Percentiles rank a stretch among this genome's conserved stretches.
Conservation (phyloP, 176 grass and related monocot genomes). For the Triticum dicoccoides region DNA sequence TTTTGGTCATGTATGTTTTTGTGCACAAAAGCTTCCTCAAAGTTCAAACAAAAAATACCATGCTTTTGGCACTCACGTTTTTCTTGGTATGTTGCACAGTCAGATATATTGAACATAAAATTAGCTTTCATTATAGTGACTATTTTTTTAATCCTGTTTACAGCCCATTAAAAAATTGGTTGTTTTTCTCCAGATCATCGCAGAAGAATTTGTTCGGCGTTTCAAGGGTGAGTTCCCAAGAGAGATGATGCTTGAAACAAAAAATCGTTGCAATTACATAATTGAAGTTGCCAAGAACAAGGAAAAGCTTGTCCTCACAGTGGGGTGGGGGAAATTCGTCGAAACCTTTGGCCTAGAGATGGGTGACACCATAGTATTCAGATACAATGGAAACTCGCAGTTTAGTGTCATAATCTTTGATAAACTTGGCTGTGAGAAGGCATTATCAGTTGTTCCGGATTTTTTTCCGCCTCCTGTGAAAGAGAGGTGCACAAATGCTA, state of each 20-base stretch:
- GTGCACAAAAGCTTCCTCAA: background rate
- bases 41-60: background rate
- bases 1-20: background rate
- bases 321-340: background rate
- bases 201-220: slow-evolving; percentile 2
- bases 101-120: background rate
- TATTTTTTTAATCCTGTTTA: background rate
- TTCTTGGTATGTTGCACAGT: background rate
- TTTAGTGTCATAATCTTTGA: slow-evolving; percentile 12
- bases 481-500: background rate
- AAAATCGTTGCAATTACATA: background rate
- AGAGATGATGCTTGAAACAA: background rate
- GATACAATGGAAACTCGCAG: background rate
- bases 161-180: background rate
- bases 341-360: background rate
- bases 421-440: slow-evolving; percentile 3
- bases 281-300: background rate
- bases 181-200: slow-evolving; percentile 2
- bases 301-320: slow-evolving; percentile 6
- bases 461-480: background rate
- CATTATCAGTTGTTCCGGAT: background rate
- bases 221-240: background rate
- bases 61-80: background rate
- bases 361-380: background rate
- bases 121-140: background rate